Evolutionary conservation across 176 grass and related monocot species (phyloP), one percentile per base, ranked within the genome.

Genomic region (Cenchrus americanus): DNA sequence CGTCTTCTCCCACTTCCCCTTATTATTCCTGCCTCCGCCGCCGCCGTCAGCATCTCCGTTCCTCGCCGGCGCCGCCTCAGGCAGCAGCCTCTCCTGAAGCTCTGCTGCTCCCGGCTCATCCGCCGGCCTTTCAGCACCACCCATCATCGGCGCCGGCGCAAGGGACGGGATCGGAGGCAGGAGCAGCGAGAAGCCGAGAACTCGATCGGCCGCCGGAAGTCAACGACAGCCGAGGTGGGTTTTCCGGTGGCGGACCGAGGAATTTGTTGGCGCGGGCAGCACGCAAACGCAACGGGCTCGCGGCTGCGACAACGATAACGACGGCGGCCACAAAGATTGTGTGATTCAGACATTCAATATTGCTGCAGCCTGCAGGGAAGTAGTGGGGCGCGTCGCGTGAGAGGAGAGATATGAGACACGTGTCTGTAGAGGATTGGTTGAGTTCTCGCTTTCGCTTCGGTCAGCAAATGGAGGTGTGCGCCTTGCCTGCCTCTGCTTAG

Each of bases 1-100:
- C 14, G 82, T 97, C 77, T 89, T 97, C 40, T 92, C 78, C 71
- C 66, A 76, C n/a, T 58, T 88, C 8, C 8, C 59, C 12, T 10
- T 51, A 48, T 10, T 51, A 48, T 49, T 82, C 58, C 7, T 34
- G 1, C 19, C 1, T 13, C 14, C 58, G 8, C 19, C 9, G n/a
- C 14, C 59, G 23, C 15, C 34, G 6, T 3, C 26, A 3, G 0
- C 47, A 2, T 9, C 62, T 2, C 4, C 42, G 4, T 6, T 71
- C 12, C n/a, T 22, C 48, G 46, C 43, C 58, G 42, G 24, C 4
- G 37, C n/a, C 32, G 18, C 1, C 8, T 1, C 7, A 21, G 19
- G 54, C 27, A 80, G 82, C 37, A 81, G 82, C 43, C 70, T 62
- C 53, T 46, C 87, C 69, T 75, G 24, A 2, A 88, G 66, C 13